Conservation (phyloP, 1,284 basidiomycete genomes). For the Inonotus obliquus region DNA sequence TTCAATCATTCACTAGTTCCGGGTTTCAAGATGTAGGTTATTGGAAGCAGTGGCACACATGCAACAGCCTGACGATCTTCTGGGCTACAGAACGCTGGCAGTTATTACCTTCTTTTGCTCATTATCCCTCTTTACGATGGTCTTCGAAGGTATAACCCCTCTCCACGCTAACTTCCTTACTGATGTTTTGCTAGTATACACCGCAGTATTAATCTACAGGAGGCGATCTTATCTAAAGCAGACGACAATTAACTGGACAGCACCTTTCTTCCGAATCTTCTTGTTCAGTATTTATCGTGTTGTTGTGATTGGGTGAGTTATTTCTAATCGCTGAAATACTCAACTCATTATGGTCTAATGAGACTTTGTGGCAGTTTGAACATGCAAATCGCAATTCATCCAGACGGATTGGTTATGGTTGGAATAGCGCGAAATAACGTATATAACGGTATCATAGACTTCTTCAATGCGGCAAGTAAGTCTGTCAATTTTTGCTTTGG, state of each 20-base stretch:
- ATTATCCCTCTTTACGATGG: conserved; percentile 12
- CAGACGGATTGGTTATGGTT: conserved; percentile 16
- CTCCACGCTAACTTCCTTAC: too few species aligned
- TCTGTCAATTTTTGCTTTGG: background rate
- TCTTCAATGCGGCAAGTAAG: conserved; percentile 15
- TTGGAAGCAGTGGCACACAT: too few species aligned
- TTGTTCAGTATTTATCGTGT: conserved; percentile 19
- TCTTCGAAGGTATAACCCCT: conserved; percentile 11
- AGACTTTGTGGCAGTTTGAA: too few species aligned
- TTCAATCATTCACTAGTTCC: conserved; percentile 1
- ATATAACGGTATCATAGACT: conserved; percentile 18
- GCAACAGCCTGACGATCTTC: background rate
- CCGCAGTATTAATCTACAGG: conserved; percentile 1
- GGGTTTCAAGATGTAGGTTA: conserved; percentile 11
- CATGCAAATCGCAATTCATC: conserved; percentile 9
- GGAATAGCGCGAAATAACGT: conserved; percentile 14
- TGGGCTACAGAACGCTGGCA: conserved; percentile 4
- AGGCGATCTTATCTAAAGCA: background rate
- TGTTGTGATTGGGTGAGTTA: too few species aligned
- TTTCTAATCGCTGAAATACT: conserved; percentile 13
- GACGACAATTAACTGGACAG: conserved; percentile 8
- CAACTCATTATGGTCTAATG: too few species aligned
- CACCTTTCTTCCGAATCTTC: conserved; percentile 13
- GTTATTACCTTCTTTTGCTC: background rate
- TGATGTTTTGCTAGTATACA: conserved; percentile 8